phyloP scores from a whole-genome alignment of 225 moss, liverwort and hornwort species.

The Sphagnum contortum region DNA sequence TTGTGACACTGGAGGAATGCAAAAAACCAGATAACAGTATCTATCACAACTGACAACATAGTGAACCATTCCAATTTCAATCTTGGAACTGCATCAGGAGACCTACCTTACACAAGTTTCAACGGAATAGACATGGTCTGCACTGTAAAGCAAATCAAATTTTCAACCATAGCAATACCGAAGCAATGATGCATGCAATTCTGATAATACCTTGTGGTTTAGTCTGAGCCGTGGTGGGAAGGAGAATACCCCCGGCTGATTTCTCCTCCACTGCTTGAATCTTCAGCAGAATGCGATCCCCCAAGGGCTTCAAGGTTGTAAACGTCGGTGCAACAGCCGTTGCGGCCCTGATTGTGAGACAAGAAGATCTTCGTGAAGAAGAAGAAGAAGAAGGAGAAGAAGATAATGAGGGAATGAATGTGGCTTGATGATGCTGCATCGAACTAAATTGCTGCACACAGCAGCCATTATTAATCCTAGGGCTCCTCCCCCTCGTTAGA shows the following conservation, averaged over 20 bases:
- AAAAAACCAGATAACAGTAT: too few species aligned
- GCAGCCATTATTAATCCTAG: too few species aligned
- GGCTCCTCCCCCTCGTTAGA: conserved; percentile 3
- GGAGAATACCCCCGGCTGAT: conserved; percentile 72
- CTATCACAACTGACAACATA: too few species aligned
- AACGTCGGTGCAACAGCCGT: conserved; percentile 80
- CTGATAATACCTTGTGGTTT: conserved; percentile 53
- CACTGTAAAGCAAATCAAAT: too few species aligned
- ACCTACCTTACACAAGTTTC: too few species aligned
- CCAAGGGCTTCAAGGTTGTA: conserved; percentile 71
- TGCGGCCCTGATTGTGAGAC: conserved; percentile 43
- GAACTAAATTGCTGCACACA: too few species aligned
- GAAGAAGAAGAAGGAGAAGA: conserved; percentile 2
- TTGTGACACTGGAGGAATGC: too few species aligned
- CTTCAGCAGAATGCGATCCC: conserved; percentile 81
- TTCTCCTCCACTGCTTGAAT: conserved; percentile 80
- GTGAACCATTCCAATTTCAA: too few species aligned
- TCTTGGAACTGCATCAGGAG: too few species aligned
- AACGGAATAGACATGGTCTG: too few species aligned
- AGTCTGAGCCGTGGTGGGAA: conserved; percentile 65
- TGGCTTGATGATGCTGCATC: background rate
- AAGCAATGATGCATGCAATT: background rate
- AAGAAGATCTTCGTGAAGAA: conserved; percentile 4
- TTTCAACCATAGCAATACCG: background rate
- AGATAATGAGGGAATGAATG: conserved; percentile 13